Evolutionary conservation across 164 flowering plant species (phyloP).

Genomic region (Stephania cephalantha): DNA sequence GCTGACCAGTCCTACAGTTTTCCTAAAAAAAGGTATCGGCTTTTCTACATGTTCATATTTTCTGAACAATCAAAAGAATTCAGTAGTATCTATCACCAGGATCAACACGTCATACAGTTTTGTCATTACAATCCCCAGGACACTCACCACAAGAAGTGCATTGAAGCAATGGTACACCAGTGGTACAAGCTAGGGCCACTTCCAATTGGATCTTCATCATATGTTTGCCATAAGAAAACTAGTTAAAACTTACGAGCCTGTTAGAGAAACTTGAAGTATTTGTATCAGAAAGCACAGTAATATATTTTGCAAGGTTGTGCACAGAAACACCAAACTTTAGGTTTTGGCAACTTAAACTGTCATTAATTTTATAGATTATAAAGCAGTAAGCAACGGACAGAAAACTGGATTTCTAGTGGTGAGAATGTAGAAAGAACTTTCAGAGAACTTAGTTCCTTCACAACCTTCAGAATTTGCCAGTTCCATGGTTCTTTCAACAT

Average conservation of each 20-base stretch:
- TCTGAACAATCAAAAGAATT: conserved; percentile 6
- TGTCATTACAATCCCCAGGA: not conserved
- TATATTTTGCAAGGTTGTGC: not conserved
- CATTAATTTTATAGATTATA: not conserved
- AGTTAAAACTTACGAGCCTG: conserved; percentile 3
- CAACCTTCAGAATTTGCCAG: too few relatives aligned
- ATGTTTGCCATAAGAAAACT: conserved; percentile 18
- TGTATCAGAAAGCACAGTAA: not conserved
- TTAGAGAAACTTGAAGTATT: not conserved
- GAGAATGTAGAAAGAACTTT: not conserved
- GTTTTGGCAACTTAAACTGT: not conserved
- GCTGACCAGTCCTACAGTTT: not conserved
- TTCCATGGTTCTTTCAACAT: too few relatives aligned
- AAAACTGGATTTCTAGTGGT: not conserved
- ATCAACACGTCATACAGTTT: conserved; percentile 1
- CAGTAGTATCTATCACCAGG: not conserved
- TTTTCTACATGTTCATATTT: too few relatives aligned
- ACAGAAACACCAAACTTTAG: not conserved
- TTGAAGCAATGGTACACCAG: conserved; percentile 36
- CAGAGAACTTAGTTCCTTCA: not conserved
- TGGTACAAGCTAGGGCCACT: conserved; percentile 32
- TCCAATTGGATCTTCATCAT: conserved; percentile 38
- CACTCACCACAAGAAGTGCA: conserved; percentile 52
- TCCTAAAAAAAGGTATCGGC: not conserved
- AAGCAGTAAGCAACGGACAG: not conserved